Evolutionary conservation across 768 basidiomycete genomes (phyloP).

Genomic region (Amyloporia xantha): DNA sequence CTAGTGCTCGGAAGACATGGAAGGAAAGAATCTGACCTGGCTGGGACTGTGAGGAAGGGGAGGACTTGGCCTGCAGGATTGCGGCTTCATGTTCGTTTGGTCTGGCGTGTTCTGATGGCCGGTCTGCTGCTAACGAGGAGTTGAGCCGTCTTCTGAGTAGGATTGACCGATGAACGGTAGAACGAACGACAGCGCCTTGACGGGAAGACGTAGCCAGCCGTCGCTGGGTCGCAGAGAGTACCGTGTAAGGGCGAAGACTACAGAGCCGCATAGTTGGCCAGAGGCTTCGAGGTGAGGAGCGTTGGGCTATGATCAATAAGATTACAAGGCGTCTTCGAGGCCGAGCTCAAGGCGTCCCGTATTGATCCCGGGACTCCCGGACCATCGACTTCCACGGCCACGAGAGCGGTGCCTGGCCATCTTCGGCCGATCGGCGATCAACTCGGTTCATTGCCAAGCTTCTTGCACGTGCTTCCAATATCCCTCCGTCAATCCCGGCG

Average conservation of each 20-base stretch:
- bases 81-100: conserved; percentile 1
- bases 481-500: too few relatives aligned
- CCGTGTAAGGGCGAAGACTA: background rate
- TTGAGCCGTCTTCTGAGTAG: conserved; percentile 5
- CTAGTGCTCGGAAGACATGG: background rate
- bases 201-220: background rate
- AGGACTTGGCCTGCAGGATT: background rate
- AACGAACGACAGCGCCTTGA: conserved; percentile 1
- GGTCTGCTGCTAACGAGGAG: conserved; percentile 5
- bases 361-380: too few relatives aligned
- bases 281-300: too few relatives aligned
- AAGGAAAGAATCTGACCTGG: background rate
- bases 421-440: too few relatives aligned
- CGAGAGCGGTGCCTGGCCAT: too few relatives aligned
- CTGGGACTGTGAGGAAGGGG: background rate
- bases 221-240: background rate
- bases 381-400: too few relatives aligned
- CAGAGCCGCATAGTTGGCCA: background rate
- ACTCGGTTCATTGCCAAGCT: too few relatives aligned
- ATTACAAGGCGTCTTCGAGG: too few relatives aligned
- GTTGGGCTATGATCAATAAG: too few relatives aligned
- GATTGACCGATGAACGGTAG: background rate
- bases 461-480: too few relatives aligned
- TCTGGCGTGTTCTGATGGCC: background rate
- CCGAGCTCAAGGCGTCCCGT: too few relatives aligned